Conservation (phyloP, 805 yeast genomes). For the Kazachstania africana region DNA sequence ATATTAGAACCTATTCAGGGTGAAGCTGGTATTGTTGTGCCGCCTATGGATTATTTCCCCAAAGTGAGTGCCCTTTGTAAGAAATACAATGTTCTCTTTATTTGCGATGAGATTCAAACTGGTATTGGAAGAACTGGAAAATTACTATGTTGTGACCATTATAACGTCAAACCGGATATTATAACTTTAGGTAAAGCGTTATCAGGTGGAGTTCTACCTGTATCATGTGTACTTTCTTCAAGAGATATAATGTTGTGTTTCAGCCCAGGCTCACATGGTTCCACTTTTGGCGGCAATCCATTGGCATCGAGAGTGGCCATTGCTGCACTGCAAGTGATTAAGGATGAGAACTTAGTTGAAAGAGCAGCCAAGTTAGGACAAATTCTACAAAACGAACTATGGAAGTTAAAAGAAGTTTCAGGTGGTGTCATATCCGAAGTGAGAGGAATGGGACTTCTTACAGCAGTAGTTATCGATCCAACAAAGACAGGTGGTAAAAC, state of each 20-base stretch:
- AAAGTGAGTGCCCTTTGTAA: conserved; percentile 65
- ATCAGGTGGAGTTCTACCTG: conserved; percentile 90
- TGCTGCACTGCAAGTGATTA: conserved; percentile 84
- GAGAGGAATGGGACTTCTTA: conserved; percentile 76
- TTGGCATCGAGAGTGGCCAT: conserved; percentile 85
- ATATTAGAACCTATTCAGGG: conserved; percentile 95
- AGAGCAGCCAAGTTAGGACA: conserved; percentile 65
- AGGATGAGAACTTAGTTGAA: conserved; percentile 75
- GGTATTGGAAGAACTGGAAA: conserved; percentile 97
- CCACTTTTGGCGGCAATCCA: conserved; percentile 97
- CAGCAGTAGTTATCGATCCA: conserved; percentile 86
- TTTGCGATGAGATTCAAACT: conserved; percentile 95
- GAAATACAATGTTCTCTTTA: conserved; percentile 74
- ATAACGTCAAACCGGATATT: conserved; percentile 75
- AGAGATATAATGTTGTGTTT: conserved; percentile 78
- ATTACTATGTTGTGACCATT: conserved; percentile 84
- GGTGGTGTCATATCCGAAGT: conserved; percentile 48
- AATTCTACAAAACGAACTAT: conserved; percentile 48
- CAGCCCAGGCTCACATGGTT: conserved; percentile 94
- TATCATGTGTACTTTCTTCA: conserved; percentile 84
- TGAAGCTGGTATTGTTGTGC: conserved; percentile 96
- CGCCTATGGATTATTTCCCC: conserved; percentile 69
- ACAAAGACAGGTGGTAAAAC: conserved; percentile 74
- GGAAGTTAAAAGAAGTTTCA: conserved; percentile 39
- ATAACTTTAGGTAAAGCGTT: conserved; percentile 88